Conservation (phyloP, 2,329 filamentous ascomycete genomes). For the Arthrobotrys iridis region DNA sequence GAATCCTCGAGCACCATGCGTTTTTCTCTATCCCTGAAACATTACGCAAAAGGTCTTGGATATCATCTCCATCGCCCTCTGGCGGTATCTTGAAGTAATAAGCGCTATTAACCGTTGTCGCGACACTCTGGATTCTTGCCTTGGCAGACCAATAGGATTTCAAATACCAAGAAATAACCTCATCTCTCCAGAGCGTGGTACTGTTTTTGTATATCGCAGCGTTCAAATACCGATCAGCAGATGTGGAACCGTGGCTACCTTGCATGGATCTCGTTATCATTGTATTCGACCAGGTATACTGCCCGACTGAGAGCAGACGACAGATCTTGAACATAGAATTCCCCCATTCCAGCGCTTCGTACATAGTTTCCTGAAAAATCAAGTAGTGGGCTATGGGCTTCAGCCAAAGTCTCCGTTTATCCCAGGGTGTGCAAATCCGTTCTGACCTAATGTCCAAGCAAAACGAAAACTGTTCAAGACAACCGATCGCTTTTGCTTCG, state of each 20-base stretch:
- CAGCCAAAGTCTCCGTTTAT: neutral
- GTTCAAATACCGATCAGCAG: neutral
- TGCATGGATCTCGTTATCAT: neutral
- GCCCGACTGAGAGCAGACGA: neutral
- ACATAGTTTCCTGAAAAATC: neutral
- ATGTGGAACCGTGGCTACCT: neutral
- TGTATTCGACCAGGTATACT: neutral
- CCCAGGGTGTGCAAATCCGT: neutral
- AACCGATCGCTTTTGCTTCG: conserved; percentile 3
- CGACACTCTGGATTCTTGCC: neutral
- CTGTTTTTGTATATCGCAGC: neutral
- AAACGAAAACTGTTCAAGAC: neutral
- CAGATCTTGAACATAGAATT: neutral
- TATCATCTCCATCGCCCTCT: neutral
- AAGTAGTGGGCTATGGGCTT: neutral
- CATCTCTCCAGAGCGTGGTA: neutral
- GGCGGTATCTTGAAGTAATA: neutral
- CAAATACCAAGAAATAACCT: conserved; percentile 1
- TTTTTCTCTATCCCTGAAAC: neutral
- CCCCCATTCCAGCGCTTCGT: neutral
- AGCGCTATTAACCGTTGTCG: neutral
- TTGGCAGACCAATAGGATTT: neutral
- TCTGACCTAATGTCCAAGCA: neutral
- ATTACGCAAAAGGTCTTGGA: neutral
- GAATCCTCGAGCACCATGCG: neutral